Conservation (phyloP, 139 green algal genomes). For the Desmodesmus armatus region DNA sequence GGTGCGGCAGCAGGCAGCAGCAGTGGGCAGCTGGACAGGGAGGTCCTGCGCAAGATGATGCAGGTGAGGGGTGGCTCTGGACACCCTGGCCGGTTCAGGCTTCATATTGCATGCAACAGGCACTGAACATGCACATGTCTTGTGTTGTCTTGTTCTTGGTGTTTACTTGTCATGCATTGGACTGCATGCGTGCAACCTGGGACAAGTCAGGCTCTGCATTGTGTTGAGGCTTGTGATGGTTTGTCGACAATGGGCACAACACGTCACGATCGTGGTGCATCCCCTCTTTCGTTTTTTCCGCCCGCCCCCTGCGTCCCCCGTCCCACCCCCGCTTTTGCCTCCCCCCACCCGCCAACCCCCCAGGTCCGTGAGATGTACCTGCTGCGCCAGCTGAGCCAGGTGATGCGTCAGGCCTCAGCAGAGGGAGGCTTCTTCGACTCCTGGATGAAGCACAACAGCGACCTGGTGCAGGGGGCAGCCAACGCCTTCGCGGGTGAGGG, state of each 20-base stretch:
- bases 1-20: neutral
- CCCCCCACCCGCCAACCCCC: too few relatives aligned
- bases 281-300: too few relatives aligned
- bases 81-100: too few relatives aligned
- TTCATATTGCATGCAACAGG: too few relatives aligned
- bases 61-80: too few relatives aligned
- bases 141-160: too few relatives aligned
- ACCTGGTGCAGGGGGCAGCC: slow-evolving; percentile 75
- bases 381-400: slow-evolving; percentile 65
- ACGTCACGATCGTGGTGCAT: too few relatives aligned
- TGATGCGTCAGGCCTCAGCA: slow-evolving; percentile 56
- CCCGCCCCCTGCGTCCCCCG: too few relatives aligned
- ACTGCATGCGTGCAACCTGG: neutral
- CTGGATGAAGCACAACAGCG: slow-evolving; percentile 90
- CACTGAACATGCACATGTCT: too few relatives aligned
- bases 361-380: slow-evolving; percentile 43
- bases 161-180: neutral
- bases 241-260: too few relatives aligned
- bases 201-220: neutral
- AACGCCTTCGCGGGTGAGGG: slow-evolving; percentile 37
- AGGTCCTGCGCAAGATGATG: slow-evolving; percentile 55
- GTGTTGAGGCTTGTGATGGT: too few relatives aligned
- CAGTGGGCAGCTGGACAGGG: neutral
- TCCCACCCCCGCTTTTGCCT: too few relatives aligned
- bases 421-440: slow-evolving; percentile 77